These are phyloP conservation scores for Fusarium sp. DNA, from an alignment of 2,329 filamentous ascomycete species.

Conservation along the genomic window DNA sequence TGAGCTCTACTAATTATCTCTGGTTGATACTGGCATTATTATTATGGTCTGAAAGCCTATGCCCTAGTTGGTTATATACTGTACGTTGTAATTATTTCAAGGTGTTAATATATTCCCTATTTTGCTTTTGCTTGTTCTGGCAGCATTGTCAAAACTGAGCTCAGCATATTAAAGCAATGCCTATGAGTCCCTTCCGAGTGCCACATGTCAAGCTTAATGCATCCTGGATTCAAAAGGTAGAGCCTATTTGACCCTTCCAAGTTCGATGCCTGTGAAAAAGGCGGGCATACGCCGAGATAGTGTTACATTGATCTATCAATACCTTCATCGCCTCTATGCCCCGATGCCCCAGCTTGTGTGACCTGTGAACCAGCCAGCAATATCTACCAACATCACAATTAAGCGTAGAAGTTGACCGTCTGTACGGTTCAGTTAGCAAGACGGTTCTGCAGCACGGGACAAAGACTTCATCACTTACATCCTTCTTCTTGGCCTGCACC, in stretches of 20 bases:
- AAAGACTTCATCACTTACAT: slow-evolving; percentile 63
- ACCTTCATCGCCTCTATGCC: slow-evolving; percentile 38
- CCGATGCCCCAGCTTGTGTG: slow-evolving; percentile 29
- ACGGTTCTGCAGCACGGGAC: not conserved
- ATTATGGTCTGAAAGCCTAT: no score
- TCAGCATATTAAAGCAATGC: no score
- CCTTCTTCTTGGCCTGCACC: slow-evolving; percentile 96
- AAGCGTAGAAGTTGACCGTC: slow-evolving; percentile 71
- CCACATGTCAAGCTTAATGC: not conserved
- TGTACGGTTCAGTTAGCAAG: slow-evolving; percentile 47
- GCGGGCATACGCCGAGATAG: slow-evolving; percentile 32
- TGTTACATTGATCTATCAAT: slow-evolving; percentile 50
- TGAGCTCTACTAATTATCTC: not conserved
- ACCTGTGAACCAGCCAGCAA: slow-evolving; percentile 29
- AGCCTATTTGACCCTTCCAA: not conserved
- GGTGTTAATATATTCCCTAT: no score
- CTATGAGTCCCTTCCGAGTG: not conserved
- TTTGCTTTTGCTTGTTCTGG: not conserved
- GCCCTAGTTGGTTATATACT: no score
- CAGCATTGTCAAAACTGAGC: not conserved
- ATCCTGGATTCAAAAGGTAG: not conserved
- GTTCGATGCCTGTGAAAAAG: slow-evolving; percentile 7
- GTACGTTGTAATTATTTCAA: no score
- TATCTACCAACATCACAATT: slow-evolving; percentile 42
- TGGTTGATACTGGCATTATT: not conserved